Evolutionary conservation across 495 filamentous ascomycete genomes (phyloP).

Genomic region (Penicillium longicatenatum): DNA sequence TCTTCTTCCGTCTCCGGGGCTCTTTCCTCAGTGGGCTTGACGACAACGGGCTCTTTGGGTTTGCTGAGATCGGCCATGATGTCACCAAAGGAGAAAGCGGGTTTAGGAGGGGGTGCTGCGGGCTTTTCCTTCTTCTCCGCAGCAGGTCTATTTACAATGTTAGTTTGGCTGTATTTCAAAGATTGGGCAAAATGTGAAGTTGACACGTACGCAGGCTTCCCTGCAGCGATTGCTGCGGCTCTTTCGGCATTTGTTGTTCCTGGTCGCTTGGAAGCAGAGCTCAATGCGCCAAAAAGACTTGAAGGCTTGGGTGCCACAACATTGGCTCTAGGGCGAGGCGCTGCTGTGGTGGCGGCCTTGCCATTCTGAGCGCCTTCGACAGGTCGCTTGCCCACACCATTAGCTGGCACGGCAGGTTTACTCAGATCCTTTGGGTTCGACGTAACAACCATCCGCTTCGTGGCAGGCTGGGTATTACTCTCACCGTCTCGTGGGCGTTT

Average conservation of each 20-base stretch:
- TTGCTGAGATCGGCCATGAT: conserved; percentile 68
- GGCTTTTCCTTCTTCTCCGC: conserved; percentile 45
- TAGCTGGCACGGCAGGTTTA: conserved; percentile 27
- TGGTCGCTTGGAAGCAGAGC: conserved; percentile 62
- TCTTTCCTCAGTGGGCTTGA: conserved; percentile 52
- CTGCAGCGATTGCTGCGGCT: conserved; percentile 49
- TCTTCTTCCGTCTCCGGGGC: conserved; percentile 78
- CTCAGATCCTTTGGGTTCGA: conserved; percentile 29
- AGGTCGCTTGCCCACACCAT: conserved; percentile 27
- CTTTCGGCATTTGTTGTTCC: conserved; percentile 57
- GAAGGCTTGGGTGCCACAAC: conserved; percentile 58
- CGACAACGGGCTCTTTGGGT: conserved; percentile 57
- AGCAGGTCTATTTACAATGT: conserved; percentile 26
- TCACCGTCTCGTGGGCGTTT: conserved; percentile 53
- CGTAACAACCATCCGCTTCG: conserved; percentile 42
- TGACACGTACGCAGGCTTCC: conserved; percentile 43
- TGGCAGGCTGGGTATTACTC: conserved; percentile 35
- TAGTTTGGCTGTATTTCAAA: conserved; percentile 12
- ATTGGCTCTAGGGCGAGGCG: conserved; percentile 48
- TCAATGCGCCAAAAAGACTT: conserved; percentile 58
- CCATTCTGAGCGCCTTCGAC: conserved; percentile 28
- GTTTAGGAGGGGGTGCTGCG: conserved; percentile 39
- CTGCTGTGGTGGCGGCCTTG: conserved; percentile 33
- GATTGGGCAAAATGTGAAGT: background rate
- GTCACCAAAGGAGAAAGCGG: conserved; percentile 56